phyloP scores from a whole-genome alignment of 225 moss, liverwort and hornwort genomes.

The Marchantia polymorpha region DNA sequence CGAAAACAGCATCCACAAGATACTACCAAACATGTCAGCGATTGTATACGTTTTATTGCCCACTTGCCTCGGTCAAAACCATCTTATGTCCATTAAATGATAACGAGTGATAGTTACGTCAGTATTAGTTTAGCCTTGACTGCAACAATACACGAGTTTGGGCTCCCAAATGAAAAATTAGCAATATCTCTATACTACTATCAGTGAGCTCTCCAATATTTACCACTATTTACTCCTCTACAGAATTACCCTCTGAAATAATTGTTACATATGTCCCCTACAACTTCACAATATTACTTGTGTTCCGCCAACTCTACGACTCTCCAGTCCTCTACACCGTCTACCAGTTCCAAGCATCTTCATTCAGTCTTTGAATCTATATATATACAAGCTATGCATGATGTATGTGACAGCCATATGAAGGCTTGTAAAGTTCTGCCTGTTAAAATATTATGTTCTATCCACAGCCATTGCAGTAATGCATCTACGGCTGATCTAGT shows the following conservation, averaged over 20 bases:
- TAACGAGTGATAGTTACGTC: too few species aligned
- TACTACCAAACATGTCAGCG: too few species aligned
- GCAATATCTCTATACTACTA: too few species aligned
- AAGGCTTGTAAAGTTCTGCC: background rate
- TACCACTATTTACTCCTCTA: background rate
- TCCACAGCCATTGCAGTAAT: background rate
- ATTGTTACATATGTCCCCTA: background rate
- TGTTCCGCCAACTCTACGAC: background rate
- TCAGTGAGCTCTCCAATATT: background rate
- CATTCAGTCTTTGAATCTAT: background rate
- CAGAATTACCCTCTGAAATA: background rate
- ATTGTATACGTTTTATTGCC: too few species aligned
- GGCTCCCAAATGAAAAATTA: too few species aligned
- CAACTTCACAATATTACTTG: background rate
- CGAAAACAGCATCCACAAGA: too few species aligned
- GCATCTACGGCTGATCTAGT: background rate
- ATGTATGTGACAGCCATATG: background rate
- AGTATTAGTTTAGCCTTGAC: too few species aligned
- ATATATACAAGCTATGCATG: background rate
- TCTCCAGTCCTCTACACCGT: background rate
- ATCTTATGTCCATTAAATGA: too few species aligned
- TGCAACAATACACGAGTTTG: too few species aligned
- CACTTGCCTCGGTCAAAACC: too few species aligned
- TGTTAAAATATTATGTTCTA: background rate
- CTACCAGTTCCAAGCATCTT: background rate